Percentiles rank a stretch among this genome's conserved stretches.
Evolutionary conservation across 306 rosid genomes (phyloP).

Genomic region (Nissolia schottii): DNA sequence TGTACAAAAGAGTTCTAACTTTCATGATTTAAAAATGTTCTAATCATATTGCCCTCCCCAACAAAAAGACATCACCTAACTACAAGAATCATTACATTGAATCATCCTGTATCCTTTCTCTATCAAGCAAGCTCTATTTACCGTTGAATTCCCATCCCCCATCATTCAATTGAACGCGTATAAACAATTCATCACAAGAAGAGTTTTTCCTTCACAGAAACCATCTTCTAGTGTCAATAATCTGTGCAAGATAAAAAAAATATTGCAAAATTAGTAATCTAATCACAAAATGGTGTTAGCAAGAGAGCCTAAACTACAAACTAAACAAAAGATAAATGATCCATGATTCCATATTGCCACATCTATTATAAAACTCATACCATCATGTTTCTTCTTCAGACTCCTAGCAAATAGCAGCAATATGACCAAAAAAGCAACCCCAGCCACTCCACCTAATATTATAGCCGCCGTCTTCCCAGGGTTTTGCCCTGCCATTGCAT

Average conservation of each 20-base stretch:
- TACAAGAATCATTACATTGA: conserved; percentile 24
- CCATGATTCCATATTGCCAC: neutral
- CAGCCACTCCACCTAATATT: conserved; percentile 83
- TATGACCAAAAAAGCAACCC: conserved; percentile 74
- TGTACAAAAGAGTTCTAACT: conserved; percentile 25
- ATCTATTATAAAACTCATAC: conserved; percentile 40
- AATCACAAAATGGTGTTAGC: conserved; percentile 12
- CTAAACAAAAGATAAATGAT: neutral
- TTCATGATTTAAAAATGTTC: neutral
- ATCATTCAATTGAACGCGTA: conserved; percentile 22
- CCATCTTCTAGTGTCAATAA: conserved; percentile 46
- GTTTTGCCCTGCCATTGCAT: conserved; percentile 51
- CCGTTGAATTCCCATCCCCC: conserved; percentile 31
- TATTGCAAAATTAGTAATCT: conserved; percentile 20
- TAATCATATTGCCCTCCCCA: conserved; percentile 25
- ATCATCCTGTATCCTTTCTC: conserved; percentile 3
- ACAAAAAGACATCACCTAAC: conserved; percentile 14
- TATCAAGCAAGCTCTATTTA: conserved; percentile 28
- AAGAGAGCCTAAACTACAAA: neutral
- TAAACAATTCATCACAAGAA: conserved; percentile 37
- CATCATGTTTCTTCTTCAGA: conserved; percentile 82
- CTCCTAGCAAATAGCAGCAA: conserved; percentile 71
- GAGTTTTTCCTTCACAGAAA: conserved; percentile 30
- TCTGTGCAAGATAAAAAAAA: conserved; percentile 55
- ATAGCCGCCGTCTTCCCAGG: conserved; percentile 89